Evolutionary conservation across 148 eudicot species (phyloP), one percentile per base, ranked within the genome.

Genomic region (Hydrangea macrophylla): DNA sequence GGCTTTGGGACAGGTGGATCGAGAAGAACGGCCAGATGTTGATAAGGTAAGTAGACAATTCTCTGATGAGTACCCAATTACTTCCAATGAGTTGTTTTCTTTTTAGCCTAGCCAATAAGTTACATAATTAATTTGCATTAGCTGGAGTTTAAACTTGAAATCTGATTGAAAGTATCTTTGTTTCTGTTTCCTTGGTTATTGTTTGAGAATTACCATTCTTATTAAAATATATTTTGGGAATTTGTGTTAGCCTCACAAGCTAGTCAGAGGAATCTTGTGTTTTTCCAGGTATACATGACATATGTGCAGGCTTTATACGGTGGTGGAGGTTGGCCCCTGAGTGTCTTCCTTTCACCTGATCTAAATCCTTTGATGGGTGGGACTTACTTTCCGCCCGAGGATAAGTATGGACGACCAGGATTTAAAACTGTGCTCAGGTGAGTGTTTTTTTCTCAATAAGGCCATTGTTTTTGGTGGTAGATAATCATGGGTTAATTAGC

Each of bases 251-350:
- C 13, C 5, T 9, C 1, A 2, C 39, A 26, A 2, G 31, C 55
- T 61, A 26, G 37, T 75, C 30, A 48, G 5, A 45, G 12, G 8
- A 23, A 58, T 72, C 22, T 57, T 20, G 57, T 54, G 5, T 39
- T 45, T 62, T 58, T 68, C 44, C 82, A 93, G 98, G 98, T 93
- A 25, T 93, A 93, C 73, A 93, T 93, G 98, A 93, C 98, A 0
- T 93, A 88, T 76, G 98, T 93, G 65, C 96, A 90, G 72, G 98
- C 98, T 59, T 73, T 93, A 67, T 90, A 90, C 70, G 95, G 96
- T 63, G 87, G 98, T 68, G 98, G 98, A 79, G 98, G 98, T 67
- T 93, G 98, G 98, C 98, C 98, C 9, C 70, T 93, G 73, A 86
- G 82, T 25, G 98, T 71, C 63, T 93, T 93, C 78, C 92, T 93